phyloP scores from a whole-genome alignment of 768 basidiomycete genomes.

The Collybiopsis confluens region DNA sequence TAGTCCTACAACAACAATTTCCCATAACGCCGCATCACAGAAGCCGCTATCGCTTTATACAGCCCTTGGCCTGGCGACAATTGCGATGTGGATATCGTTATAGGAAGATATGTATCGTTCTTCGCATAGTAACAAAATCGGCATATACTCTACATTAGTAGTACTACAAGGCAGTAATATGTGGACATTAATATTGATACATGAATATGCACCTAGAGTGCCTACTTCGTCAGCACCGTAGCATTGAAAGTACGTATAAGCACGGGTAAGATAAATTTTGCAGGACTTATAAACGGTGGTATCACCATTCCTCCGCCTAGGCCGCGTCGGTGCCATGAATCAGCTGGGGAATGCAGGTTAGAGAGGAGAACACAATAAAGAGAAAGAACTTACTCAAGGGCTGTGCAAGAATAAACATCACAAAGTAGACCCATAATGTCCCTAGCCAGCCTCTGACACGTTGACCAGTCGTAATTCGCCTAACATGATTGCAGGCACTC shows the following conservation, averaged over 20 bases:
- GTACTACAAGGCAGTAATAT: too few species aligned
- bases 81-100: neutral
- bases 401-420: conserved; percentile 59
- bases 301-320: conserved; percentile 65
- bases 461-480: conserved; percentile 51
- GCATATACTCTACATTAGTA: neutral
- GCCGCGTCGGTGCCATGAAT: conserved; percentile 71
- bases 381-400: conserved; percentile 50
- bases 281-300: conserved; percentile 56
- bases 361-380: neutral
- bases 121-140: neutral
- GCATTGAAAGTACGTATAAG: neutral
- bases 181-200: neutral
- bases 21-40: neutral
- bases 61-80: neutral
- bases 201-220: neutral
- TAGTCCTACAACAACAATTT: neutral
- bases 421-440: conserved; percentile 64
- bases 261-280: conserved; percentile 32
- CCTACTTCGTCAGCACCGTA: neutral
- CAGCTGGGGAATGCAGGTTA: conserved; percentile 33
- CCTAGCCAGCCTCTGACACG: conserved; percentile 59
- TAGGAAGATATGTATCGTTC: neutral
- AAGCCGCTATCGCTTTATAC: neutral
- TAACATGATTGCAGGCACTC: too few species aligned